Percentiles rank a stretch among this genome's conserved stretches.
Conservation (phyloP, 495 filamentous ascomycete species). For the Neurospora tetrasperma region DNA sequence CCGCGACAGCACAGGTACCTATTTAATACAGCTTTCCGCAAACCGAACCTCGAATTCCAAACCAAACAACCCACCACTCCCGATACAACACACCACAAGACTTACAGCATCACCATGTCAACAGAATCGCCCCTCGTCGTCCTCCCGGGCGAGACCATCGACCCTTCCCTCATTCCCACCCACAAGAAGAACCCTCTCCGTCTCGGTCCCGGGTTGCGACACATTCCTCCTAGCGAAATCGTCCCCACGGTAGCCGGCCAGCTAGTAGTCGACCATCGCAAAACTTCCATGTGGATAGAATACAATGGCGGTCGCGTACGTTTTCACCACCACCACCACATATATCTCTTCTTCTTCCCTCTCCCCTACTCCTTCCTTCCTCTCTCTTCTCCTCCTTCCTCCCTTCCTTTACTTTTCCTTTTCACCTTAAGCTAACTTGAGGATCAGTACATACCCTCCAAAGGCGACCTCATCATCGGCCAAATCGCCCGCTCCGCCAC, state of each 20-base stretch:
- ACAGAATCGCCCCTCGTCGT: slow-evolving; percentile 41
- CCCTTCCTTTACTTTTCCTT: not conserved
- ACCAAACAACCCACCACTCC: too few relatives aligned
- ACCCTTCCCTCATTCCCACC: slow-evolving; percentile 51
- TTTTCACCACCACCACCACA: not conserved
- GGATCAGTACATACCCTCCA: slow-evolving; percentile 71
- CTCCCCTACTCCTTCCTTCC: not conserved
- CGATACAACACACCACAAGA: slow-evolving; percentile 1
- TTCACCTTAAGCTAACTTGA: too few relatives aligned
- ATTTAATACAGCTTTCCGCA: not conserved
- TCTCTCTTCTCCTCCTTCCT: not conserved
- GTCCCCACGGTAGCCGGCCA: slow-evolving; percentile 70
- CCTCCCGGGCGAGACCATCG: slow-evolving; percentile 71
- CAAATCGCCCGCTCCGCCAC: slow-evolving; percentile 62
- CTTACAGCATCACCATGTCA: slow-evolving; percentile 25
- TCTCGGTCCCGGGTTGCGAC: slow-evolving; percentile 74
- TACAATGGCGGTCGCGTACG: slow-evolving; percentile 53
- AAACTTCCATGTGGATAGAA: slow-evolving; percentile 74
- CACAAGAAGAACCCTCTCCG: slow-evolving; percentile 59
- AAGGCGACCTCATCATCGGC: slow-evolving; percentile 75
- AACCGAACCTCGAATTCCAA: not conserved
- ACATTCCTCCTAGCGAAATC: slow-evolving; percentile 59
- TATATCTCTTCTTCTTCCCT: not conserved
- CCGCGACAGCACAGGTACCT: not conserved
- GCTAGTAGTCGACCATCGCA: slow-evolving; percentile 61